Conservation (phyloP, 2,329 filamentous ascomycete genomes). For the Penicillium sp. region DNA sequence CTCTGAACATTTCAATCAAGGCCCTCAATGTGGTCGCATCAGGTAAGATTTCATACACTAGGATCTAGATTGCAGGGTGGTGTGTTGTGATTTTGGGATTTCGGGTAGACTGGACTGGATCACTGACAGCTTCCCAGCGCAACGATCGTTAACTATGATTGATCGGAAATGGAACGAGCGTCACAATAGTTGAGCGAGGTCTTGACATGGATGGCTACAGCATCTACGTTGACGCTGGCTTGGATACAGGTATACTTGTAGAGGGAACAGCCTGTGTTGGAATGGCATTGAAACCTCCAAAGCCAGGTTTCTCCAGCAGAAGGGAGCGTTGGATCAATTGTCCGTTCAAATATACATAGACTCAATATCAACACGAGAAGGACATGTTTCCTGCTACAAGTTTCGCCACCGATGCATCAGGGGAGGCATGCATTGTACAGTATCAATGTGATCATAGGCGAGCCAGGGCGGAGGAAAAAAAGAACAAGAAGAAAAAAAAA, state of each 20-base stretch:
- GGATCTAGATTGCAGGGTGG: too few relatives aligned
- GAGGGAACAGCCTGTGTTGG: too few relatives aligned
- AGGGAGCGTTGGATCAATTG: not conserved
- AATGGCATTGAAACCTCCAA: not conserved
- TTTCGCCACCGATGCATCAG: not conserved
- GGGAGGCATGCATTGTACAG: conserved; percentile 3
- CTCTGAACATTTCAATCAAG: conserved; percentile 40
- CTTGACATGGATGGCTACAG: not conserved
- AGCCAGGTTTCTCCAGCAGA: not conserved
- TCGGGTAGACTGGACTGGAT: too few relatives aligned
- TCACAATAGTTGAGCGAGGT: not conserved
- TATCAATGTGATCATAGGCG: conserved; percentile 10
- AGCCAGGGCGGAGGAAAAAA: conserved; percentile 9
- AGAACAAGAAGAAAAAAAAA: not conserved
- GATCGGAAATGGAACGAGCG: conserved; percentile 27
- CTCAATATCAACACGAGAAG: conserved; percentile 12
- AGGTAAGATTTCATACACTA: conserved; percentile 17
- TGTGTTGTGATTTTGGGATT: too few relatives aligned
- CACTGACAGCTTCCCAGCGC: conserved; percentile 15
- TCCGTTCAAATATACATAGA: conserved; percentile 6
- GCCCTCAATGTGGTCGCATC: conserved; percentile 44
- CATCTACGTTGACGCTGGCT: too few relatives aligned
- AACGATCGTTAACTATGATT: conserved; percentile 29
- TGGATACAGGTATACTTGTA: not conserved
- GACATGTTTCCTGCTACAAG: conserved; percentile 6